Base-by-base conservation (phyloP, 1,284 basidiomycete genomes). In the Psilocybe mexicana region DNA sequence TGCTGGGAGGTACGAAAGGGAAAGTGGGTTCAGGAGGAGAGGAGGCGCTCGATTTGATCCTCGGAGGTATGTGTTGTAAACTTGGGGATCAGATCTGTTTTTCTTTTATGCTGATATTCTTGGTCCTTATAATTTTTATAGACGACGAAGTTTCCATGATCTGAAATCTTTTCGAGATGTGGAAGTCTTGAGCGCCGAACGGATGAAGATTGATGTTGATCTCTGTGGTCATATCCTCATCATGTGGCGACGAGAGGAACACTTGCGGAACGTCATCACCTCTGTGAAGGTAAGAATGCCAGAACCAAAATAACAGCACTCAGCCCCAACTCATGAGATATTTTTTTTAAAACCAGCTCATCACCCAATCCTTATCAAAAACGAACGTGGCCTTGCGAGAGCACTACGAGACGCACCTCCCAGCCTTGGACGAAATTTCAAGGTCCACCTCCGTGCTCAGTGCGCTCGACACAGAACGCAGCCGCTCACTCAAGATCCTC, bases 151-250 rank as follows among this genome's bases (percentile, higher is more conserved):
- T 63, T 88, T 86, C 63, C 84, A 87, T 60, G 85, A 86, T 69
- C 65, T 82, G 1, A 65, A 72, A 24, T 78, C 79, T 14, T 74
- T 84, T 60, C 72, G 70, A 43, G 72, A 72, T 44, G 68, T 78
- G 50, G 75, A 75, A 26, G 72, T 85, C 7, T 69, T 90, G 28
- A 77, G 79, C 4, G 60, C 79, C 11, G 86, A 90, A 50, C 76
- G 80, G 64, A 87, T 92, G 87, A 80, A 80, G 52, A 83, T 89
- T 47, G 90, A 92, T 65, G 88, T 91, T 38, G 88, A 88, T 63
- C 75, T 92, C n/a, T 85, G 85, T 65, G 87, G 86, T 2, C 86
- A 92, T 67, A 69, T 88, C 48, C 75, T 92, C 28, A 79, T 87
- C 60, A 84, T 90, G 83, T 73, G 72, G 36, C 75, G 89, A 45